These are phyloP conservation scores for Saccharomycopsis javanensis DNA, from an alignment of 805 yeast genomes.

Conservation along the genomic window DNA sequence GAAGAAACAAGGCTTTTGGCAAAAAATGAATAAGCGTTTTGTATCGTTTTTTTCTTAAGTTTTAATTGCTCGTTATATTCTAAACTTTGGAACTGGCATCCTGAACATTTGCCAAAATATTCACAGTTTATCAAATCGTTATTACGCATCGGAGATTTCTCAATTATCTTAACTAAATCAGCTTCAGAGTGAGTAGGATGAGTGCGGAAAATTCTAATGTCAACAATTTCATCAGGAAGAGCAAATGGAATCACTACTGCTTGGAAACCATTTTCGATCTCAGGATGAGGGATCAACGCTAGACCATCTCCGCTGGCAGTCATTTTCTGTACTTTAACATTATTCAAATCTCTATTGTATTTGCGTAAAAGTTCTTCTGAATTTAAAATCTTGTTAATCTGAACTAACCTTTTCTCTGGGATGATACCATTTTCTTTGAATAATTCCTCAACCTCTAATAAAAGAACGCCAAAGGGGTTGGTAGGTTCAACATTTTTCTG, in stretches of 20 bases:
- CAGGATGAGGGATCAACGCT: constrained; percentile 58
- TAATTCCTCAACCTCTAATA: constrained; percentile 59
- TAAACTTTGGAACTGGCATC: constrained; percentile 85
- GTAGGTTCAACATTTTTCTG: constrained; percentile 62
- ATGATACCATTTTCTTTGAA: constrained; percentile 34
- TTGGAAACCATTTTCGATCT: constrained; percentile 33
- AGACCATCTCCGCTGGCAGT: constrained; percentile 86
- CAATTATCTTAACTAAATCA: constrained; percentile 50
- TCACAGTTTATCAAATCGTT: constrained; percentile 59
- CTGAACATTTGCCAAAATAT: constrained; percentile 89
- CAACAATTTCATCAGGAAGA: constrained; percentile 73
- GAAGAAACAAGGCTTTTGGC: constrained; percentile 44
- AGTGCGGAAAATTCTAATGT: constrained; percentile 64
- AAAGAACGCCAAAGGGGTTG: constrained; percentile 70
- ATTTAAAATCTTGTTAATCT: constrained; percentile 55
- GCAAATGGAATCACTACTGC: constrained; percentile 79
- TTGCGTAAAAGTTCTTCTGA: constrained; percentile 35
- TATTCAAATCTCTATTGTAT: constrained; percentile 49
- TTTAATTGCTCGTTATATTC: constrained; percentile 62
- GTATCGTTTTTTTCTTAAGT: constrained; percentile 65
- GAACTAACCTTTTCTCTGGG: constrained; percentile 45
- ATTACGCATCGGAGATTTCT: constrained; percentile 41
- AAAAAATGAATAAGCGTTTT: constrained; percentile 71
- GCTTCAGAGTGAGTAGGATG: constrained; percentile 67
- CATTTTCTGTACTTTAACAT: constrained; percentile 48